phyloP scores from a whole-genome alignment of 2,329 filamentous ascomycete species.

The Stagonosporopsis chrysanthemi region DNA sequence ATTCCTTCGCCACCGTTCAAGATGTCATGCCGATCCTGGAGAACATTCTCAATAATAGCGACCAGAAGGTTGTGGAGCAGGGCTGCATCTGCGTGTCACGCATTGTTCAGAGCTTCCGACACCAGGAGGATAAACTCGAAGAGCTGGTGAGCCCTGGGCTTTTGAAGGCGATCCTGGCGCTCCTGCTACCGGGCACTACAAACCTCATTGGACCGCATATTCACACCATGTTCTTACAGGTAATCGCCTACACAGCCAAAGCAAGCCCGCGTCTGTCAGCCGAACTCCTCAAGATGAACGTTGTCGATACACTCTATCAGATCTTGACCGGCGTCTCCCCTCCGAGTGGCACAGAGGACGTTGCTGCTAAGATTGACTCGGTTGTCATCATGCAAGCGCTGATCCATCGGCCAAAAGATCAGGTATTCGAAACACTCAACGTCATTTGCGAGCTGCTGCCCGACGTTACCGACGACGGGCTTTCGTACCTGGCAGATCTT shows the following conservation, averaged over 20 bases:
- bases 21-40: constrained; percentile 97
- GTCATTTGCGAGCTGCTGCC: constrained; percentile 95
- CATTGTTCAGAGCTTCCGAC: constrained; percentile 96
- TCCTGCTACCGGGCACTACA: constrained; percentile 91
- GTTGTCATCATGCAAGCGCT: constrained; percentile 98
- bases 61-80: constrained; percentile 96
- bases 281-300: constrained; percentile 92
- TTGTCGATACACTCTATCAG: constrained; percentile 97
- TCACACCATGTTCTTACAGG: constrained; percentile 93
- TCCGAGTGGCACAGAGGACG: constrained; percentile 77
- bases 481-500: constrained; percentile 61
- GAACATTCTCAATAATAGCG: constrained; percentile 87
- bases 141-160: constrained; percentile 89
- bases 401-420: constrained; percentile 92
- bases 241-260: constrained; percentile 87
- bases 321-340: constrained; percentile 96
- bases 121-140: constrained; percentile 85
- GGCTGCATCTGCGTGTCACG: constrained; percentile 93
- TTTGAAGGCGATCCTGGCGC: constrained; percentile 81
- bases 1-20: constrained; percentile 88
- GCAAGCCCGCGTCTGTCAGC: constrained; percentile 87
- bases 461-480: constrained; percentile 67
- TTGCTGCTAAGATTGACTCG: constrained; percentile 88
- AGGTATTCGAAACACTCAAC: constrained; percentile 96
- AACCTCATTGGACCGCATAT: constrained; percentile 94